Evolutionary conservation across 768 basidiomycete species (phyloP).

Genomic region (Boletus patriciae): DNA sequence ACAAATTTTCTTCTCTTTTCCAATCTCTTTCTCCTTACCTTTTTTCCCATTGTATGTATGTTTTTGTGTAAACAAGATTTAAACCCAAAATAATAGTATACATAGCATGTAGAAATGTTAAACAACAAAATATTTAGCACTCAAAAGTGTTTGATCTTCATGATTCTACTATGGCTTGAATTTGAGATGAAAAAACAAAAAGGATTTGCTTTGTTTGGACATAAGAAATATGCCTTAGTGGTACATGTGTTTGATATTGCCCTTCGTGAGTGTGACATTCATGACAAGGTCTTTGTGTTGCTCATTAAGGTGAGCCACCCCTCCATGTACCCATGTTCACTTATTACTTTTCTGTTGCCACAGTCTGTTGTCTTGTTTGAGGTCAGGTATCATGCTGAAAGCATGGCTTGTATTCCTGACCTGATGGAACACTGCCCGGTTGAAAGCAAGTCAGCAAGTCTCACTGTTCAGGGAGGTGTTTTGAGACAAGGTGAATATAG

Average conservation of each 20-base stretch:
- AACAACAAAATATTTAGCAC: too few relatives aligned
- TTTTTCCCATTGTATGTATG: too few relatives aligned
- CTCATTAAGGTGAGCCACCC: not conserved
- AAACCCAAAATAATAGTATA: too few relatives aligned
- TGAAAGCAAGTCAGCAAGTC: slow-evolving; percentile 1
- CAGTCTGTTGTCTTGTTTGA: slow-evolving; percentile 8
- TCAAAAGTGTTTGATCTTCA: too few relatives aligned
- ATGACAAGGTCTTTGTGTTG: not conserved
- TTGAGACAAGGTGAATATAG: not conserved
- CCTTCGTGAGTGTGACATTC: not conserved
- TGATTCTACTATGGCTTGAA: too few relatives aligned
- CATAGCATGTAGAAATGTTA: too few relatives aligned
- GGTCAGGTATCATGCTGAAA: slow-evolving; percentile 8
- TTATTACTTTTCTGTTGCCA: not conserved
- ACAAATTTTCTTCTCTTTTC: too few relatives aligned
- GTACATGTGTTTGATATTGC: not conserved
- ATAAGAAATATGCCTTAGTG: not conserved
- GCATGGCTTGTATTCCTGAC: slow-evolving; percentile 11
- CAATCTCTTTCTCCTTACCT: too few relatives aligned
- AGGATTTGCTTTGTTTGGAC: slow-evolving; percentile 4
- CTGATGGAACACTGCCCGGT: slow-evolving; percentile 2
- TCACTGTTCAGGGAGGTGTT: slow-evolving; percentile 6
- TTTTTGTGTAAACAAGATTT: too few relatives aligned
- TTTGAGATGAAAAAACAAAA: too few relatives aligned
- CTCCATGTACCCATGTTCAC: not conserved